Conservation (phyloP, 805 yeast species). For the Yamadazyma paraphyllophila region DNA sequence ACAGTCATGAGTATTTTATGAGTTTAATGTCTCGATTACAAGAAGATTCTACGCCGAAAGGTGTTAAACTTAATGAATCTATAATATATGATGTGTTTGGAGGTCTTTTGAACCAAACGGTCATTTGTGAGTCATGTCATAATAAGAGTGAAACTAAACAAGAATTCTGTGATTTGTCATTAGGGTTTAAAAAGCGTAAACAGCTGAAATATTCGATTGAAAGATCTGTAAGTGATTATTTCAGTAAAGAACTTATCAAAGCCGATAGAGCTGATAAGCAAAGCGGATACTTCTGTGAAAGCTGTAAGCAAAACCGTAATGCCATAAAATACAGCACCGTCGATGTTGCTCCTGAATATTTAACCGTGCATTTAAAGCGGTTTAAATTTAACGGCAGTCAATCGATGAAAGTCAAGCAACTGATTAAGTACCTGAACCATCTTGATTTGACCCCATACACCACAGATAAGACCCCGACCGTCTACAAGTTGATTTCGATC, state of each 20-base stretch:
- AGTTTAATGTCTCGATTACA: constrained; percentile 82
- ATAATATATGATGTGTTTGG: constrained; percentile 93
- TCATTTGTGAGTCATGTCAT: constrained; percentile 80
- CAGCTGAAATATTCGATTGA: constrained; percentile 58
- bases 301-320: constrained; percentile 71
- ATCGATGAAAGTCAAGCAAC: constrained; percentile 83
- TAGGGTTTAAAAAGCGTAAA: constrained; percentile 60
- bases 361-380: constrained; percentile 83
- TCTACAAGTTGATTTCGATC: constrained; percentile 74
- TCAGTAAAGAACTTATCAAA: constrained; percentile 75
- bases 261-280: constrained; percentile 62
- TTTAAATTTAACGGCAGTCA: constrained; percentile 79
- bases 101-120: constrained; percentile 80
- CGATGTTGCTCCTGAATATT: constrained; percentile 81
- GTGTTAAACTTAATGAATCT: constrained; percentile 76
- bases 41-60: constrained; percentile 90
- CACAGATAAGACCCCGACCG: constrained; percentile 32
- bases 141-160: constrained; percentile 83
- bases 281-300: constrained; percentile 88
- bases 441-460: constrained; percentile 68
- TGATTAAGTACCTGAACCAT: constrained; percentile 74
- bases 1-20: constrained; percentile 96
- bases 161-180: constrained; percentile 88
- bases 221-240: constrained; percentile 75
- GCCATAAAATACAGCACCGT: constrained; percentile 78